These are phyloP conservation scores for Hypoxylon sp. DNA, from an alignment of 2,329 filamentous ascomycete species.

Conservation along the genomic window DNA sequence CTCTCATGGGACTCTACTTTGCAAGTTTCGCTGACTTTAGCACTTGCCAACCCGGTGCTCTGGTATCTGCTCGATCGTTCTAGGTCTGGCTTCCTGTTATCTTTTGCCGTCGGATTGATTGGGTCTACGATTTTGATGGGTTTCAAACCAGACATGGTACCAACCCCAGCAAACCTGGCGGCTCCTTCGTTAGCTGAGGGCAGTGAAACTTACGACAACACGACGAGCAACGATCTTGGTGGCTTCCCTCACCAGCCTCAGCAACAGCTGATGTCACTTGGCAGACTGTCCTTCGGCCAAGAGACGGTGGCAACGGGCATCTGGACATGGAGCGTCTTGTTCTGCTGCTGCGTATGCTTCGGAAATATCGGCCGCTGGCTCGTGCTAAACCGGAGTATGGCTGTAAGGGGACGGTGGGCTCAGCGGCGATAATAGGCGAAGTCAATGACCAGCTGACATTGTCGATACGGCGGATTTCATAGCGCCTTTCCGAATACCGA, in stretches of 20 bases:
- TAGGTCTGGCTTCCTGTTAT: slow-evolving; percentile 82
- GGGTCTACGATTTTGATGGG: slow-evolving; percentile 79
- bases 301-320: slow-evolving; percentile 77
- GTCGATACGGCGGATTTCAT: no score
- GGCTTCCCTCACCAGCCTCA: slow-evolving; percentile 9
- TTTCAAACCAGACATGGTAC: slow-evolving; percentile 80
- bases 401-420: slow-evolving; percentile 56
- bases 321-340: slow-evolving; percentile 93
- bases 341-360: slow-evolving; percentile 95
- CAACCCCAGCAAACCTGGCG: slow-evolving; percentile 63
- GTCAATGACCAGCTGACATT: neutral
- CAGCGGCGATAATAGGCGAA: slow-evolving; percentile 8
- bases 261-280: slow-evolving; percentile 51
- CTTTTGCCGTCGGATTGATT: slow-evolving; percentile 73
- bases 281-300: slow-evolving; percentile 62
- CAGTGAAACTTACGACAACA: slow-evolving; percentile 13
- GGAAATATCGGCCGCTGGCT: slow-evolving; percentile 90
- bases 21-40: slow-evolving; percentile 89
- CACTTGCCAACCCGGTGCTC: slow-evolving; percentile 88
- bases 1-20: slow-evolving; percentile 93
- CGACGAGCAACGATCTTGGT: slow-evolving; percentile 1
- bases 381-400: slow-evolving; percentile 60
- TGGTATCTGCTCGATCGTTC: slow-evolving; percentile 98
- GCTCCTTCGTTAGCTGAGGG: slow-evolving; percentile 33
- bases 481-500: no score